Evolutionary conservation across 257 asterid species (phyloP).

Genomic region (Przewalskia tangutica): DNA sequence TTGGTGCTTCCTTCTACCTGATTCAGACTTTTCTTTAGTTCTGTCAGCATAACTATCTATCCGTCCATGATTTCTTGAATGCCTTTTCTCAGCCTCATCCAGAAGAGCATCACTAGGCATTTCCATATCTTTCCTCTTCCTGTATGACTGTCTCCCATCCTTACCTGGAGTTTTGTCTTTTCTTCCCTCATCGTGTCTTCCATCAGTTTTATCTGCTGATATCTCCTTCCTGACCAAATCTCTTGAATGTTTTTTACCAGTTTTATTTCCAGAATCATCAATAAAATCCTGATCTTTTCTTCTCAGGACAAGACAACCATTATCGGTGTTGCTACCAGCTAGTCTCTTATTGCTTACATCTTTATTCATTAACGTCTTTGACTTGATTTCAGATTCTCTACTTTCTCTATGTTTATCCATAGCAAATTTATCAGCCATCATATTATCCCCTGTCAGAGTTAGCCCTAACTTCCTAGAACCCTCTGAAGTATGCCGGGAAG

Average conservation of each 20-base stretch:
- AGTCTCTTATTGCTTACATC: constrained; percentile 20
- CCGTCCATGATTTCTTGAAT: constrained; percentile 27
- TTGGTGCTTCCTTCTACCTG: constrained; percentile 47
- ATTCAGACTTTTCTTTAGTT: constrained; percentile 41
- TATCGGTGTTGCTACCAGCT: constrained; percentile 28
- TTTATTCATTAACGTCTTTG: constrained; percentile 23
- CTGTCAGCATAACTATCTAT: constrained; percentile 26
- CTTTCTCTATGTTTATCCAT: constrained; percentile 27
- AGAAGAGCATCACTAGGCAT: constrained; percentile 27
- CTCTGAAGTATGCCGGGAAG: constrained; percentile 18
- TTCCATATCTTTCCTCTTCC: constrained; percentile 51
- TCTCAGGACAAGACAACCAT: constrained; percentile 22
- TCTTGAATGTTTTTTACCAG: constrained; percentile 31
- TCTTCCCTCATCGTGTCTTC: constrained; percentile 44
- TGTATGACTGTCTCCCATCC: constrained; percentile 27
- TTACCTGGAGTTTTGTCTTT: constrained; percentile 12
- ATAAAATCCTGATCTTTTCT: constrained; percentile 24
- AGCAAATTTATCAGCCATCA: constrained; percentile 25
- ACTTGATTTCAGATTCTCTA: constrained; percentile 26
- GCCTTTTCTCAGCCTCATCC: constrained; percentile 38
- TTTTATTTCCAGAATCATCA: constrained; percentile 32
- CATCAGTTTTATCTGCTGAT: constrained; percentile 31
- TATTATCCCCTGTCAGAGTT: constrained; percentile 23
- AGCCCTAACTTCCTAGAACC: constrained; percentile 30
- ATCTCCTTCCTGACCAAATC: constrained; percentile 25